Base-by-base conservation (phyloP, 2,329 filamentous ascomycete genomes). In the Teratosphaeria viscida region DNA sequence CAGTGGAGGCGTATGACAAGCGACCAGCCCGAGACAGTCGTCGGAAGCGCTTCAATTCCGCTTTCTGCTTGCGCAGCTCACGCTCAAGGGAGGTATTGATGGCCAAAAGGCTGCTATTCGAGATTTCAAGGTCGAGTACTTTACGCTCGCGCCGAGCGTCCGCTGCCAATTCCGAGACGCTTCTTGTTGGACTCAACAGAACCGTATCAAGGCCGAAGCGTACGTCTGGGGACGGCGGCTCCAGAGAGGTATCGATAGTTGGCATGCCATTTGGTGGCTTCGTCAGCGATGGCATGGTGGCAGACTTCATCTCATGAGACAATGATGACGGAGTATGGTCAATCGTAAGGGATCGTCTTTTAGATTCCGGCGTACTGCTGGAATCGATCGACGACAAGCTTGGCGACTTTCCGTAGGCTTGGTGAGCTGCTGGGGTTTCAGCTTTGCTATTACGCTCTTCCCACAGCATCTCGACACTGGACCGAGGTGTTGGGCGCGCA, bases 111-210 rank as follows among this genome's bases (percentile, higher is more conserved):
- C 92, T 96, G 1, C 90, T 94, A 70, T 99, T 99, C 59, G 89
- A 96, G 64, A 99, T 99, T 72, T 99, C 90, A 5, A 99, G 79
- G 72, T 99, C 94, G 65, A 97, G 83, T 0, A 99, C 92, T 76
- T 97, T 99, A 62, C 94, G 85, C 74, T 97, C 94, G 39, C 90
- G 84, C 34, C 94, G 84, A 14, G 94, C 94, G 71, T 90, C 94
- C n/a, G 88, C 83, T 11, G 94, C 90, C 6, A 90, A 79, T 61
- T 95, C 91, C 62, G 84, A 88, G 62, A 88, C 77, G 7, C 84
- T 80, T 59, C 68, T 76, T 61, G 63, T 72, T 59, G 60, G 74
- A 65, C 59, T 76, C 58, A 63, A 70, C 58, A 63, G 70, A 66
- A 66, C 68, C 23, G 57, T 55, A 26, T 65, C 64, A 14, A 64